These are phyloP conservation scores for Salix exigua DNA, from an alignment of 345 rosid genomes.

Conservation along the genomic window DNA sequence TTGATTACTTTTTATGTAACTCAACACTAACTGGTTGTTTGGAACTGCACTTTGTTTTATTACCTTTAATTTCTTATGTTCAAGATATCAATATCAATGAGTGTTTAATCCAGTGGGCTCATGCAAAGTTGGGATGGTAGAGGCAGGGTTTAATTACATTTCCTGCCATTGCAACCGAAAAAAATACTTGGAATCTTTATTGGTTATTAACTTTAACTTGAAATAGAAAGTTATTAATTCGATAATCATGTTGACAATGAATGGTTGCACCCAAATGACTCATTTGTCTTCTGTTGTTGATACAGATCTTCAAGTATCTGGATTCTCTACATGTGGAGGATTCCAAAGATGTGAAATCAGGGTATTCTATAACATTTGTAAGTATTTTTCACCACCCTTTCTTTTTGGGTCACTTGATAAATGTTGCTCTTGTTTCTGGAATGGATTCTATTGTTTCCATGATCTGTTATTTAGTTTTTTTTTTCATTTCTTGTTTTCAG, in stretches of 20 bases:
- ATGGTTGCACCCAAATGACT: not conserved
- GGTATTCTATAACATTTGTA: slow-evolving; percentile 24
- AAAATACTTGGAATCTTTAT: not conserved
- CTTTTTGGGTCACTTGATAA: not conserved
- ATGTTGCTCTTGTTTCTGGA: not conserved
- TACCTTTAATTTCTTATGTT: not conserved
- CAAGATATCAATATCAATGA: not conserved
- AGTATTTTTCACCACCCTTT: not conserved
- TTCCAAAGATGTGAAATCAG: slow-evolving; percentile 27
- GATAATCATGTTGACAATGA: not conserved
- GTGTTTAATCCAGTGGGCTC: not conserved
- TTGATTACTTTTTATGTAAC: not conserved
- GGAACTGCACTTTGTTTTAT: not conserved
- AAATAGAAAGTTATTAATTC: not conserved
- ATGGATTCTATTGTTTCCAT: not conserved
- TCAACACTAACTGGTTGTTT: not conserved
- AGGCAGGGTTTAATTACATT: not conserved
- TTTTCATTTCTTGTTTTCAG: not conserved
- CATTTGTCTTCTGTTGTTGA: not conserved
- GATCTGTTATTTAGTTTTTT: not conserved
- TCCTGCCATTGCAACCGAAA: not conserved
- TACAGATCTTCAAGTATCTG: slow-evolving; percentile 22
- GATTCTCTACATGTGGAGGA: slow-evolving; percentile 26
- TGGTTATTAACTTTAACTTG: not conserved
- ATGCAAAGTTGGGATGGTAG: not conserved